These are phyloP conservation scores for Iberis pinnata DNA, from an alignment of 345 rosid species.

Conservation along the genomic window DNA sequence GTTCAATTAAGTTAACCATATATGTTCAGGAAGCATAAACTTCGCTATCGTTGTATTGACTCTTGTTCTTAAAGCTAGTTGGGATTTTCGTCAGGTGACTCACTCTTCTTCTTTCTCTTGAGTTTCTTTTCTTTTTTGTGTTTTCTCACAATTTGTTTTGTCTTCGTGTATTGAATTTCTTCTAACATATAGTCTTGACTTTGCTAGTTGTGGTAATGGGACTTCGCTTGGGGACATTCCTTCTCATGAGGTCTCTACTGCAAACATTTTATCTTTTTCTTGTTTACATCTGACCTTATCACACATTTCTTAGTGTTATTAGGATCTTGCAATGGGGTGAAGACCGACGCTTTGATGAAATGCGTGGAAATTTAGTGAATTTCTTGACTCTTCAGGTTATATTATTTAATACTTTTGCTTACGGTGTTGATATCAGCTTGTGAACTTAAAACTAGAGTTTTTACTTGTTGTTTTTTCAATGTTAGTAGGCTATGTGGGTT, in stretches of 20 bases:
- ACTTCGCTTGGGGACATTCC: slow-evolving; percentile 71
- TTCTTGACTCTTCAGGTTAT: slow-evolving; percentile 85
- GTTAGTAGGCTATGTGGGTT: slow-evolving; percentile 85
- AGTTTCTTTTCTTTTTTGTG: not conserved
- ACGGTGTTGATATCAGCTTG: too few species aligned
- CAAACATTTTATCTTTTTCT: not conserved
- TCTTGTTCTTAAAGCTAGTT: slow-evolving; percentile 57
- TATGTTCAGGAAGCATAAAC: slow-evolving; percentile 91
- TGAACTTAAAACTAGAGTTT: too few species aligned
- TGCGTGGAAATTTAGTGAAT: slow-evolving; percentile 57
- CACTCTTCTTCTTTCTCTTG: not conserved
- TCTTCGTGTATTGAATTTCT: not conserved
- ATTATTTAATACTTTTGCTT: too few species aligned
- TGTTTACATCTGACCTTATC: not conserved
- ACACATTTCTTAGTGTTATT: not conserved
- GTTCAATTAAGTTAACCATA: too few species aligned
- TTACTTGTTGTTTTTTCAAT: too few species aligned
- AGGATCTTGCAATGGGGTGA: slow-evolving; percentile 95
- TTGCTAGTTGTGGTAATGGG: slow-evolving; percentile 70
- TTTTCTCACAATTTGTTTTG: not conserved
- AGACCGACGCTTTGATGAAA: slow-evolving; percentile 82
- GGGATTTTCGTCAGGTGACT: slow-evolving; percentile 85
- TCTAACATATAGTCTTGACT: slow-evolving; percentile 58
- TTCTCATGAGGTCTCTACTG: slow-evolving; percentile 60
- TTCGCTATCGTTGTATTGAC: slow-evolving; percentile 71